Conservation (phyloP, 1,139 yeast genomes). For the Suhomyces choctaworum region DNA sequence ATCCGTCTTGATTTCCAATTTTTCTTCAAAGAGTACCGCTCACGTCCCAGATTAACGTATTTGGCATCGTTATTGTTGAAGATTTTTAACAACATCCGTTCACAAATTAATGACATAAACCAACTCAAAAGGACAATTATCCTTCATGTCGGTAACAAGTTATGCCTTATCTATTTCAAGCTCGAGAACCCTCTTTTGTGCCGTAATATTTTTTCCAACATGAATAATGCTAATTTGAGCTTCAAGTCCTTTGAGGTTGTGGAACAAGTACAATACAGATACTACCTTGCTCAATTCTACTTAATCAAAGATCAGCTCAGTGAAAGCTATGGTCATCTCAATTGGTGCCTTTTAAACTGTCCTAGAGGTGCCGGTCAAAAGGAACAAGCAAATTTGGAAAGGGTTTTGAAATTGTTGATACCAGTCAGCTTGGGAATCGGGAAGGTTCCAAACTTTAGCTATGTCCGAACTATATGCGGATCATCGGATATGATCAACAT, state of each 20-base stretch:
- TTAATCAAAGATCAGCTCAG: conserved; percentile 58
- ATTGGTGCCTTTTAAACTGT: conserved; percentile 59
- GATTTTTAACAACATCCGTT: conserved; percentile 63
- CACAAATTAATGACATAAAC: conserved; percentile 52
- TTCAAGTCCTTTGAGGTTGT: conserved; percentile 47
- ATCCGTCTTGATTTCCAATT: conserved; percentile 49
- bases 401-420: conserved; percentile 51
- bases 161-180: conserved; percentile 64
- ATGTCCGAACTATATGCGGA: conserved; percentile 23
- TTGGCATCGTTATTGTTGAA: conserved; percentile 60
- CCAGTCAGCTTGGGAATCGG: conserved; percentile 61
- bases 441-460: conserved; percentile 40
- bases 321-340: conserved; percentile 57
- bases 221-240: conserved; percentile 57
- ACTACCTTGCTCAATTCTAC: conserved; percentile 65
- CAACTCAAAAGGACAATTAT: conserved; percentile 52
- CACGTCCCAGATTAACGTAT: conserved; percentile 51
- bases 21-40: conserved; percentile 40
- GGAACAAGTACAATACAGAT: conserved; percentile 66
- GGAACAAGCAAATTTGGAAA: conserved; percentile 30
- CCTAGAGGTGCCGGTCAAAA: conserved; percentile 23
- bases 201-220: conserved; percentile 72
- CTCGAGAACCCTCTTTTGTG: conserved; percentile 67
- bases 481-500: conserved; percentile 21
- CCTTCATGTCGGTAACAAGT: conserved; percentile 53